Percentiles rank a stretch among this genome's conserved stretches.
phyloP scores from a whole-genome alignment of 1,139 yeast species.

The Kurtzmaniella quercitrusa region DNA sequence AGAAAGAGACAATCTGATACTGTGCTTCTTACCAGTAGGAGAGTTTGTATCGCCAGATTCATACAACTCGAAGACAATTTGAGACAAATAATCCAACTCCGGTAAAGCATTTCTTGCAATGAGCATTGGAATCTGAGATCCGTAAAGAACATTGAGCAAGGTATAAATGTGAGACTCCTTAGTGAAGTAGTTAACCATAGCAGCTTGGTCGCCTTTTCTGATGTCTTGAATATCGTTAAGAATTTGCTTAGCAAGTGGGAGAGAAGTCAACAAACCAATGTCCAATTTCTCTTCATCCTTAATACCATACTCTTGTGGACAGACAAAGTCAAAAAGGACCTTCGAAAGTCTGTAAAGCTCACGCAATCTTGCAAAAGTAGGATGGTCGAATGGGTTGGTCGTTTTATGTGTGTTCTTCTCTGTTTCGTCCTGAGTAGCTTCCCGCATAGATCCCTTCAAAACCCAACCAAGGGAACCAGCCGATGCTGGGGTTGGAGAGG shows the following conservation, averaged over 20 bases:
- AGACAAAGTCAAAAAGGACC: conserved; percentile 91
- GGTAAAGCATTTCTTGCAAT: conserved; percentile 94
- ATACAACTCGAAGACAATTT: conserved; percentile 88
- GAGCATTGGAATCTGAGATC: conserved; percentile 91
- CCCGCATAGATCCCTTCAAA: conserved; percentile 45
- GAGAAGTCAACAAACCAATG: conserved; percentile 88
- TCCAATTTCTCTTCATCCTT: conserved; percentile 94
- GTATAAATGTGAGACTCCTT: conserved; percentile 98
- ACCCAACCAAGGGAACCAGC: conserved; percentile 80
- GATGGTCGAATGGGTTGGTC: conserved; percentile 72
- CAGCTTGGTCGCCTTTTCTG: conserved; percentile 74
- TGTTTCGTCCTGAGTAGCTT: conserved; percentile 19
- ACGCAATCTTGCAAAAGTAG: conserved; percentile 73
- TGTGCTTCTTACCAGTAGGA: conserved; percentile 71
- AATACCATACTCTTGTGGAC: conserved; percentile 98
- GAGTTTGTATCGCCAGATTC: conserved; percentile 66
- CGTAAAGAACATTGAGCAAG: conserved; percentile 82
- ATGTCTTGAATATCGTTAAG: conserved; percentile 75
- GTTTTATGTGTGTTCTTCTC: conserved; percentile 19
- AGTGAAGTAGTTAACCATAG: conserved; percentile 86
- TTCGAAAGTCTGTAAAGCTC: conserved; percentile 88
- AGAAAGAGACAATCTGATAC: conserved; percentile 82
- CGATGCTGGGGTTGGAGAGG: conserved; percentile 31
- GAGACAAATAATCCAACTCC: conserved; percentile 92
- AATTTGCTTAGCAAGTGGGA: conserved; percentile 90